A percentile compares a stretch with the other conserved stretches of the same genome.
These are phyloP conservation scores for Cercophora samala DNA, from an alignment of 495 filamentous ascomycete species.

Conservation along the genomic window DNA sequence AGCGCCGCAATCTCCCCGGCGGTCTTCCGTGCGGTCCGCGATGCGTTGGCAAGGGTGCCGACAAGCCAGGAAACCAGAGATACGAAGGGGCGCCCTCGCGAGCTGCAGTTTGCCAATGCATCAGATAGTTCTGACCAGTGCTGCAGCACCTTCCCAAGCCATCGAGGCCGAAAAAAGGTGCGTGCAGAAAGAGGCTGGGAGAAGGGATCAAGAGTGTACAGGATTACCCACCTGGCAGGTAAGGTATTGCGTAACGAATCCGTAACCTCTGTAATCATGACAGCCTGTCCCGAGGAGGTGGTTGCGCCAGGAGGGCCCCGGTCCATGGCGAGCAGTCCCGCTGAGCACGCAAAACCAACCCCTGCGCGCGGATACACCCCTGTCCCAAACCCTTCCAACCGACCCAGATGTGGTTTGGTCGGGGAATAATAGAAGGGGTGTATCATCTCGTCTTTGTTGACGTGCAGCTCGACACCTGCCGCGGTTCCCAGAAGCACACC, in stretches of 20 bases:
- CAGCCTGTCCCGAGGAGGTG: slow-evolving; percentile 32
- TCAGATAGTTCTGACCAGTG: not conserved
- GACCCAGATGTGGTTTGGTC: slow-evolving; percentile 10
- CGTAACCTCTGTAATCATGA: not conserved
- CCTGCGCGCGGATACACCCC: slow-evolving; percentile 22
- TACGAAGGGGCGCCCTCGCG: not conserved
- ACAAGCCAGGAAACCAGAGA: slow-evolving; percentile 2
- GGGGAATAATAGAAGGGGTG: slow-evolving; percentile 11
- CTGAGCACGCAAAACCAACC: slow-evolving; percentile 27
- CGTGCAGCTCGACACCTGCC: slow-evolving; percentile 13
- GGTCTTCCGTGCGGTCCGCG: slow-evolving; percentile 8
- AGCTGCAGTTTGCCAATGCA: not conserved
- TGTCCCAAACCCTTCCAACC: slow-evolving; percentile 15
- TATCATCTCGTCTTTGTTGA: slow-evolving; percentile 4
- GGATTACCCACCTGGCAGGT: not conserved
- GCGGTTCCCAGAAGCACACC: not conserved
- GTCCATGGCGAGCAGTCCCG: slow-evolving; percentile 30
- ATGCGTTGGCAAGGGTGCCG: not conserved
- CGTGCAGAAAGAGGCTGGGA: slow-evolving; percentile 16
- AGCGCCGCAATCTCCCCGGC: not conserved
- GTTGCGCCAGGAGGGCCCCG: slow-evolving; percentile 31
- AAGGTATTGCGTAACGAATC: not conserved
- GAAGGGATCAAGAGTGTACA: not conserved
- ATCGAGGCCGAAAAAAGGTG: slow-evolving; percentile 9
- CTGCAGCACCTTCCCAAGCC: slow-evolving; percentile 5